Evolutionary conservation across 495 filamentous ascomycete genomes (phyloP), one percentile per base, ranked within the genome.

Genomic region (Xylaria longipes): DNA sequence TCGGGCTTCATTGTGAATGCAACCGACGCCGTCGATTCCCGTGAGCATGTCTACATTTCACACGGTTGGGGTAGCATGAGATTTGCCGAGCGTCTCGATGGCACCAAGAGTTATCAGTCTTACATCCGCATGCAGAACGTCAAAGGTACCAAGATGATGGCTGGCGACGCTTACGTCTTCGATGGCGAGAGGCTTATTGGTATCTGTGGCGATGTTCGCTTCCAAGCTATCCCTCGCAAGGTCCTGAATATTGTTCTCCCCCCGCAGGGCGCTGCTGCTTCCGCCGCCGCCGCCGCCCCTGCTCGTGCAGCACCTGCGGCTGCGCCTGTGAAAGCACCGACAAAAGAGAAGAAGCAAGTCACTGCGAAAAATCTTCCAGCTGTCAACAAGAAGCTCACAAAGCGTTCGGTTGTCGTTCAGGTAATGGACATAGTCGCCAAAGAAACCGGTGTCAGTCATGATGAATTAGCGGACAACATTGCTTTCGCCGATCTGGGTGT

Each of bases 1-100:
- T 90, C 91, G 12, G 93, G 93, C 22, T 95, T 96, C 80, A 90
- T 91, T 71, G 90, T 94, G 82, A 95, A 95, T 76, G 92, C 88
- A 17, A 94, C 89, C 68, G 92, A 93, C 75, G 87, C 86, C 29
- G 86, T 90, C 3, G 90, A 94, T 73, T 90, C 89, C 0, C 88
- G 89, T 69, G 88, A 92, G 68, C 83, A 89, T 56, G 90, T 93
- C 39, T 95, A 89, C 76, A 89, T 95, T 69, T 92, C 90, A 52
- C 93, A 95, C 74, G 91, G 92, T n/a, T 92, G 93, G 90, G 89
- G 92, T 71, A 90, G 87, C 0, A 87, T 95, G 83, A 85, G 89
- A 20, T 89, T 94, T 70, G 85, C 90, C 70, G 89, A 91, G 74
- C 85, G 87, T 45, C 85, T 95, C 22, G 81, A 84, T 27, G 82